phyloP scores from a whole-genome alignment of 2,329 filamentous ascomycete genomes.

The Phialophora chinensis region DNA sequence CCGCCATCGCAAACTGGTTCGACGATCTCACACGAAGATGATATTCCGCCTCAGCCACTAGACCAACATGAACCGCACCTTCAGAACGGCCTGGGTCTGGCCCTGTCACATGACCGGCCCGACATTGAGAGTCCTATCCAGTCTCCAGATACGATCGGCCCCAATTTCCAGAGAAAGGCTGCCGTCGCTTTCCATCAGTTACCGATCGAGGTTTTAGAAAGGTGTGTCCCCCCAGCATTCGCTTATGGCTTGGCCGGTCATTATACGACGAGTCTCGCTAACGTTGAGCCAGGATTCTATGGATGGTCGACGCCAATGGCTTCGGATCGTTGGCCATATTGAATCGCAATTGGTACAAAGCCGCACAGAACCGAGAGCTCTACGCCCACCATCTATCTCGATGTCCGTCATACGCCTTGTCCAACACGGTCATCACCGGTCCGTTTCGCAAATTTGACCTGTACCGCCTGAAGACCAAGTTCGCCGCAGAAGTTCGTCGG shows the following conservation, averaged over 20 bases:
- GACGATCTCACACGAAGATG: conserved; percentile 29
- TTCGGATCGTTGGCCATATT: conserved; percentile 56
- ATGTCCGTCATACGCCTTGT: conserved; percentile 51
- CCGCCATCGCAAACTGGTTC: conserved; percentile 28
- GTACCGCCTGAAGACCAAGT: conserved; percentile 66
- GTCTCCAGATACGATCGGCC: conserved; percentile 15
- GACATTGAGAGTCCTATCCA: conserved; percentile 6
- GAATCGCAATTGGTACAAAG: conserved; percentile 52
- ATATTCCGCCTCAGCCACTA: conserved; percentile 36
- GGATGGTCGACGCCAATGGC: conserved; percentile 53
- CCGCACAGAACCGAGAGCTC: conserved; percentile 51
- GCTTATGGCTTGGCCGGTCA: conserved; percentile 1
- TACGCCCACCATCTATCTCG: conserved; percentile 55
- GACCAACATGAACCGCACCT: conserved; percentile 28
- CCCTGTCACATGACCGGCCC: conserved; percentile 23
- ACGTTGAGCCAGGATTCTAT: conserved; percentile 51
- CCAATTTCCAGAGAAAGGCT: conserved; percentile 11
- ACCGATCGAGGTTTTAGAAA: conserved; percentile 36
- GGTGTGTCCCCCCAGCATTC: conserved; percentile 24
- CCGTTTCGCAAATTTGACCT: conserved; percentile 56
- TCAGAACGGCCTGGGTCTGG: conserved; percentile 9
- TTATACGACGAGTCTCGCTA: conserved; percentile 14
- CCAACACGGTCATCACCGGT: conserved; percentile 44
- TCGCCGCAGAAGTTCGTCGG: conserved; percentile 73
- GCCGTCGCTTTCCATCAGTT: conserved; percentile 34